A percentile compares a stretch with the other conserved stretches of the same genome.
phyloP scores from a whole-genome alignment of 1,284 basidiomycete species.

The Puccinia triticina region DNA sequence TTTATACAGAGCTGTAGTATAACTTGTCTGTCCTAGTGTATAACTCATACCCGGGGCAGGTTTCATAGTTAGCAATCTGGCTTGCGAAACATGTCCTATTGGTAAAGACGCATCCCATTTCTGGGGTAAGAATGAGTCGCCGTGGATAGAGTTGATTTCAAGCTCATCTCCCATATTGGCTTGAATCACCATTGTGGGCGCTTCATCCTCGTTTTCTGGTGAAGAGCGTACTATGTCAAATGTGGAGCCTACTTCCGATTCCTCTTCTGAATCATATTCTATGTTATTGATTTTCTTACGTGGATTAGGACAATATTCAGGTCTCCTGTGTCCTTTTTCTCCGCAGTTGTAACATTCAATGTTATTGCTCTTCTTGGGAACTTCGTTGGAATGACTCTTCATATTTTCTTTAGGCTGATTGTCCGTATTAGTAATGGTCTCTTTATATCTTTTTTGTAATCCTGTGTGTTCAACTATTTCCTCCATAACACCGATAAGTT shows the following conservation, averaged over 20 bases:
- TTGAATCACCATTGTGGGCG: background rate
- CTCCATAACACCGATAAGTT: background rate
- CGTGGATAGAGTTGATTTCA: background rate
- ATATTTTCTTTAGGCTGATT: background rate
- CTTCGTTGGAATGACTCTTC: too few relatives aligned
- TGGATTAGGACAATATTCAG: background rate
- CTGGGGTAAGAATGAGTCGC: background rate
- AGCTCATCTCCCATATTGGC: background rate
- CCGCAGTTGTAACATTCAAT: too few relatives aligned
- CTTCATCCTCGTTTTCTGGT: background rate
- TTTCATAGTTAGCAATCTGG: background rate
- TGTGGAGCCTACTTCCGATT: background rate
- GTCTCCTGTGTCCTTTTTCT: conserved; percentile 10
- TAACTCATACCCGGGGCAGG: background rate
- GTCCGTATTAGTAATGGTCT: background rate
- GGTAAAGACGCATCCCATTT: too few relatives aligned
- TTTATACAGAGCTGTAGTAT: background rate
- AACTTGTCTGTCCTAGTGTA: background rate
- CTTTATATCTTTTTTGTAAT: background rate
- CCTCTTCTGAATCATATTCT: background rate
- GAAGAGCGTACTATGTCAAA: background rate
- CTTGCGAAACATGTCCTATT: background rate
- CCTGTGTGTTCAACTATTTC: background rate
- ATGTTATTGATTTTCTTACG: conserved; percentile 1
- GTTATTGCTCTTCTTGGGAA: background rate